phyloP scores from a whole-genome alignment of 805 yeast species.

The Candida railenensis region DNA sequence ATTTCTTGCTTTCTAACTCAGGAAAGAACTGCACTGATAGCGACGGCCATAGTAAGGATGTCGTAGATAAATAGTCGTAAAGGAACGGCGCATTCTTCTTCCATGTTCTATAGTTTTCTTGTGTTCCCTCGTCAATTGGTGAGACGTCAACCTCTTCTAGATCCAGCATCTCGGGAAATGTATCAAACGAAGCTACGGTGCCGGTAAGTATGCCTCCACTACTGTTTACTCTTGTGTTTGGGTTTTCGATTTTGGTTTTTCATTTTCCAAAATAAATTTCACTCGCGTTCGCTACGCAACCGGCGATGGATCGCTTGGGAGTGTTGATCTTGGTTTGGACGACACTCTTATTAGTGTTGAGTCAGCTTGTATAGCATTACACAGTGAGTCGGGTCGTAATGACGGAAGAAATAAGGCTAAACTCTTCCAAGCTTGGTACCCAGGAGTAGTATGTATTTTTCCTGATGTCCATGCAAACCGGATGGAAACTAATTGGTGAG shows the following conservation, averaged over 20 bases:
- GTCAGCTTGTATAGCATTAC: no score
- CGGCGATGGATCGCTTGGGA: no score
- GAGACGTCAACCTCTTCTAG: slow-evolving; percentile 1
- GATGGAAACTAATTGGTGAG: background rate
- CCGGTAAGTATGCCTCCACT: no score
- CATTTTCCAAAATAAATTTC: background rate
- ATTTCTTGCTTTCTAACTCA: slow-evolving; percentile 23
- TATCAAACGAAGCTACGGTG: no score
- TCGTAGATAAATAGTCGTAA: slow-evolving; percentile 41
- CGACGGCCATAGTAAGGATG: slow-evolving; percentile 45
- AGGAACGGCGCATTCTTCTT: slow-evolving; percentile 43
- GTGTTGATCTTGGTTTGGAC: no score
- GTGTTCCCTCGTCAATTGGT: slow-evolving; percentile 29
- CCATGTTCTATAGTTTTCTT: slow-evolving; percentile 38
- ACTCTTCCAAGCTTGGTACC: slow-evolving; percentile 83
- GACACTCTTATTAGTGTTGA: no score
- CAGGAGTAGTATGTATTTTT: slow-evolving; percentile 58
- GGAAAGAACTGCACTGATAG: slow-evolving; percentile 43
- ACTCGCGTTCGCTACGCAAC: background rate
- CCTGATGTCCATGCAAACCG: background rate
- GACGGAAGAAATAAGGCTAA: slow-evolving; percentile 43
- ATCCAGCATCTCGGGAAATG: background rate
- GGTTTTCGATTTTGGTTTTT: background rate
- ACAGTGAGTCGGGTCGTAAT: no score
- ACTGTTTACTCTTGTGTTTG: background rate